These are phyloP conservation scores for Tilletia setariae DNA, from an alignment of 1,284 basidiomycete species.

Conservation along the genomic window DNA sequence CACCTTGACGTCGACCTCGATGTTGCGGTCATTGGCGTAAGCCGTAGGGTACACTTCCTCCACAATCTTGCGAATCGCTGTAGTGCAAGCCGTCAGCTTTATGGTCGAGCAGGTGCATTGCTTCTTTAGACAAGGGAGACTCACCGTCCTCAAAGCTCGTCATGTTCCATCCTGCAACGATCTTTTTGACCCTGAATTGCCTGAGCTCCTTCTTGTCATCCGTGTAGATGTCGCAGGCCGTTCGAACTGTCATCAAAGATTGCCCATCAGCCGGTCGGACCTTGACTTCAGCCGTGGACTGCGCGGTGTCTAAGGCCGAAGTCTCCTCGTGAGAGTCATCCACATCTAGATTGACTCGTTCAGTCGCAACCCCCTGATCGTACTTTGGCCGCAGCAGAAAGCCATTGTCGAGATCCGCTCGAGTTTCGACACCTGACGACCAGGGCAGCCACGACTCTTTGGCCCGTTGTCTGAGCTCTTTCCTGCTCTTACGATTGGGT, in stretches of 20 bases:
- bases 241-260: neutral
- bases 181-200: slow-evolving; percentile 8
- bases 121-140: neutral
- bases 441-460: neutral
- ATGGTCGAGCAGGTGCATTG: neutral
- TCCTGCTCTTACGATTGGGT: too few relatives aligned
- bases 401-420: neutral
- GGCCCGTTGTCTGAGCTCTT: too few relatives aligned
- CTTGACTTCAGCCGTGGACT: neutral
- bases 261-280: neutral
- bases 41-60: neutral
- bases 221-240: neutral
- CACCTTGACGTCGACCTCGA: neutral
- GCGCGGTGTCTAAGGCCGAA: neutral
- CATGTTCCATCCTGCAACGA: slow-evolving; percentile 6
- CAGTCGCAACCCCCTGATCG: neutral
- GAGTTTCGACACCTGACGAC: neutral
- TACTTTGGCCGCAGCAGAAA: neutral
- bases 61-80: slow-evolving; percentile 1
- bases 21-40: neutral
- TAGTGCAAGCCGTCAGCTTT: neutral
- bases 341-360: neutral
- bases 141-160: neutral
- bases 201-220: neutral
- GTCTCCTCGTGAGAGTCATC: neutral